A percentile compares a stretch with the other conserved stretches of the same genome.
phyloP scores from a whole-genome alignment of 2,329 filamentous ascomycete genomes.

The Raffaelea ambrosiae region DNA sequence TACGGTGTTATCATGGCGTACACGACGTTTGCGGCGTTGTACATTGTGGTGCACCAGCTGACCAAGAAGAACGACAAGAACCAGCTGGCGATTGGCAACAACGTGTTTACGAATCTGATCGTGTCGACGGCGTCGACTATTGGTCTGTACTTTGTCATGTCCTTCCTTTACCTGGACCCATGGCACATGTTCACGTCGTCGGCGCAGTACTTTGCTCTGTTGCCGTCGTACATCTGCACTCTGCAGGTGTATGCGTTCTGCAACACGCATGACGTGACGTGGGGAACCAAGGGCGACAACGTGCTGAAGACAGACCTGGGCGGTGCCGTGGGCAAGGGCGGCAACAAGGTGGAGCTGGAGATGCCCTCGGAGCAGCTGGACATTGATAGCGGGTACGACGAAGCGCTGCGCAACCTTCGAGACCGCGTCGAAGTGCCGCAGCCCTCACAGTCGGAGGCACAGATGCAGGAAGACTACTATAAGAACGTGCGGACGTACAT shows the following conservation, averaged over 20 bases:
- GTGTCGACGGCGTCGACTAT: constrained; percentile 82
- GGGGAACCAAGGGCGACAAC: constrained; percentile 99
- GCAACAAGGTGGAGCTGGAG: constrained; percentile 74
- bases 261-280: constrained; percentile 97
- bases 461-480: constrained; percentile 98
- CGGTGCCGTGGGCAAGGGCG: constrained; percentile 67
- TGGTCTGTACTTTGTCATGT: constrained; percentile 93
- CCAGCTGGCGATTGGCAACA: constrained; percentile 56
- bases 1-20: constrained; percentile 94
- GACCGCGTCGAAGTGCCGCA: constrained; percentile 78
- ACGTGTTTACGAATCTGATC: constrained; percentile 91
- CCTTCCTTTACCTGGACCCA: constrained; percentile 90
- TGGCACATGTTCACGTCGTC: constrained; percentile 98
- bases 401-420: constrained; percentile 89
- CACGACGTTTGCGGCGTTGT: constrained; percentile 81
- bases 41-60: constrained; percentile 81
- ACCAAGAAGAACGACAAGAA: constrained; percentile 31
- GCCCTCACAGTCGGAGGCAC: constrained; percentile 56
- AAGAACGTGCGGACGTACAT: constrained; percentile 95
- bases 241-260: constrained; percentile 98
- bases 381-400: constrained; percentile 95
- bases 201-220: constrained; percentile 82
- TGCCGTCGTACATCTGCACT: constrained; percentile 93
- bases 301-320: constrained; percentile 88
- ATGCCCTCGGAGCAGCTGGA: constrained; percentile 98